Conservation (phyloP, 2,329 filamentous ascomycete genomes). For the Pyricularia grisea region DNA sequence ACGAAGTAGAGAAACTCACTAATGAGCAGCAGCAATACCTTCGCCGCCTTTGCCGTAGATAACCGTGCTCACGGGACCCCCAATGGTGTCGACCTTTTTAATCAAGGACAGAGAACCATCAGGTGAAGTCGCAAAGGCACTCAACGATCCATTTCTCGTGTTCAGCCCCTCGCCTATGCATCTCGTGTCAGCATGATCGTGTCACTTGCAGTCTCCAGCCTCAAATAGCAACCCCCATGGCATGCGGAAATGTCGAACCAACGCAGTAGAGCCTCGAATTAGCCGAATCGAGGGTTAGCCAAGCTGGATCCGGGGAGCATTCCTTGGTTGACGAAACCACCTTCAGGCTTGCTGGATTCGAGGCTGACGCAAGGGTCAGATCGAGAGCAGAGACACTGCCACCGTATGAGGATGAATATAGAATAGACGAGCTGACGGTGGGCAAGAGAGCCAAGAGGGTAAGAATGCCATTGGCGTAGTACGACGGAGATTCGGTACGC, state of each 20-base stretch:
- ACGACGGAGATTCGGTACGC: not conserved
- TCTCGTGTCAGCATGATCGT: not conserved
- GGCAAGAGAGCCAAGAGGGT: slow-evolving; percentile 10
- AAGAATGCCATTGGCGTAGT: not conserved
- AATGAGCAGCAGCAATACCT: slow-evolving; percentile 34
- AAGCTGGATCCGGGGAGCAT: slow-evolving; percentile 47
- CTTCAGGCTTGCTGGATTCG: slow-evolving; percentile 22
- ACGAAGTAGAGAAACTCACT: slow-evolving; percentile 23
- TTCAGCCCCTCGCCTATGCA: slow-evolving; percentile 40
- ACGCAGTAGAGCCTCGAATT: slow-evolving; percentile 46
- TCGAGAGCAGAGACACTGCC: slow-evolving; percentile 39
- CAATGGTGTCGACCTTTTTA: slow-evolving; percentile 21
- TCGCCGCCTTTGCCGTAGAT: slow-evolving; percentile 30
- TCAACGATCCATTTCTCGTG: slow-evolving; percentile 37
- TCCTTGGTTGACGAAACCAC: slow-evolving; percentile 30
- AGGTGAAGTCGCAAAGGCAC: slow-evolving; percentile 24
- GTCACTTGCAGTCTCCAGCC: not conserved
- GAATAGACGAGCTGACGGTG: slow-evolving; percentile 20
- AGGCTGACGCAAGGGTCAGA: slow-evolving; percentile 18
- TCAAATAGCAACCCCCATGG: not conserved
- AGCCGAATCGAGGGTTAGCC: slow-evolving; percentile 46
- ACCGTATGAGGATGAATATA: slow-evolving; percentile 40
- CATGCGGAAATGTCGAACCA: not conserved
- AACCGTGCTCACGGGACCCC: slow-evolving; percentile 33
- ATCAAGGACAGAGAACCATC: slow-evolving; percentile 30